phyloP scores from a whole-genome alignment of 116 monocot species.

The Thalassia testudinum region DNA sequence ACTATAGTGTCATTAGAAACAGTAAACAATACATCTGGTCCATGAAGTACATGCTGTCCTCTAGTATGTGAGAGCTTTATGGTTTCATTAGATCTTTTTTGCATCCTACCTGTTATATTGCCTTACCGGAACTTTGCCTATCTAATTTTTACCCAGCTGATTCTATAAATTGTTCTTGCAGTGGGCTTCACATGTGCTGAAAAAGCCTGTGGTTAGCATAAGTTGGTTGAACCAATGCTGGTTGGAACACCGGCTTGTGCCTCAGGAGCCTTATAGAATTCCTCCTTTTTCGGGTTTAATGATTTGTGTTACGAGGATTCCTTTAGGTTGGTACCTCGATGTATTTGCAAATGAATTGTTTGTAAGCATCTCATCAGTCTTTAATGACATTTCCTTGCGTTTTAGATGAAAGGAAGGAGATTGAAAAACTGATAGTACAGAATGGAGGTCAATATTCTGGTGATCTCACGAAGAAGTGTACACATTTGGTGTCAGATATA shows the following conservation, averaged over 20 bases:
- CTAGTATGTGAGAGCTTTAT: too few relatives aligned
- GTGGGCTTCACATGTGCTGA: conserved; percentile 73
- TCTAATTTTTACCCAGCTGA: too few relatives aligned
- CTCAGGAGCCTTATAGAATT: conserved; percentile 72
- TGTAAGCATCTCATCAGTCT: too few relatives aligned
- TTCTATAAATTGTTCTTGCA: conserved; percentile 18
- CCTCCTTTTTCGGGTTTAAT: conserved; percentile 86
- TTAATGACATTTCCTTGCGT: not conserved
- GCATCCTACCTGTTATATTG: too few relatives aligned
- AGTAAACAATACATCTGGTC: too few relatives aligned
- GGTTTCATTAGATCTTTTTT: too few relatives aligned
- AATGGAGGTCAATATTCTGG: conserved; percentile 91
- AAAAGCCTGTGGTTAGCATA: conserved; percentile 63
- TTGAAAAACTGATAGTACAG: conserved; percentile 45
- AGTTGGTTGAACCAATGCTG: conserved; percentile 74
- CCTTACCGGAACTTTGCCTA: too few relatives aligned
- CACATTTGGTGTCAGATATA: conserved; percentile 97
- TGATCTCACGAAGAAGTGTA: conserved; percentile 81
- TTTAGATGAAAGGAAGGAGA: conserved; percentile 76
- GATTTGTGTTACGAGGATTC: conserved; percentile 74
- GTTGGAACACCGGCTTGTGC: conserved; percentile 76
- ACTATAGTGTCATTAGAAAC: too few relatives aligned
- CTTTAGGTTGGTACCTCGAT: conserved; percentile 55
- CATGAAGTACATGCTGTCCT: too few relatives aligned
- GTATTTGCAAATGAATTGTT: conserved; percentile 1